Conservation (phyloP, 768 basidiomycete genomes). For the Cystofilobasidium ferigula region DNA sequence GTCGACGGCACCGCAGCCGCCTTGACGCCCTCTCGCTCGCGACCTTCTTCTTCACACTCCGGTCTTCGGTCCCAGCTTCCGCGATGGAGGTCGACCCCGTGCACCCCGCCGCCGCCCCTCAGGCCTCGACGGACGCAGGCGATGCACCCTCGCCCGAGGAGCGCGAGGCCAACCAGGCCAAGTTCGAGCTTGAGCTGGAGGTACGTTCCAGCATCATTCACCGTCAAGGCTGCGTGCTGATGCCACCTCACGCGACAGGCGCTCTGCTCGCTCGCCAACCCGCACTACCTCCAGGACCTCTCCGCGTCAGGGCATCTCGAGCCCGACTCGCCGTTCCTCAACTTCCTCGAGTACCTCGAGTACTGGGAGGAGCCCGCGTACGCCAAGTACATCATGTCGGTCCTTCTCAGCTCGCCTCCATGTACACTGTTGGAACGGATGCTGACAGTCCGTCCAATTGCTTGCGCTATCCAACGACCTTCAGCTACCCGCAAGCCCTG, state of each 20-base stretch:
- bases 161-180: slow-evolving; percentile 24
- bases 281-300: slow-evolving; percentile 25
- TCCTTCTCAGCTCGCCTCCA: not conserved
- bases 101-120: no score
- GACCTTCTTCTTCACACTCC: no score
- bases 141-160: no score
- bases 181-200: slow-evolving; percentile 26
- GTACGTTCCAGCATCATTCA: not conserved
- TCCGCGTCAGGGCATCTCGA: slow-evolving; percentile 17
- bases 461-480: not conserved
- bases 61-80: no score
- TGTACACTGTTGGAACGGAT: not conserved
- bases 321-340: slow-evolving; percentile 13
- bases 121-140: no score
- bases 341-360: slow-evolving; percentile 19
- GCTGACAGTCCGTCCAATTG: not conserved
- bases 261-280: slow-evolving; percentile 22
- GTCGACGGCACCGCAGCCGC: no score
- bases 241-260: slow-evolving; percentile 3
- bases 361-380: slow-evolving; percentile 24
- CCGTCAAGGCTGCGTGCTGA: not conserved
- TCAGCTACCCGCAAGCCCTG: slow-evolving; percentile 23
- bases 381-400: slow-evolving; percentile 21
- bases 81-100: no score
- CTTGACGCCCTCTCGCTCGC: no score